A percentile compares a stretch with the other conserved stretches of the same genome.
Conservation (phyloP, 2,329 filamentous ascomycete species). For the Monilinia laxa region DNA sequence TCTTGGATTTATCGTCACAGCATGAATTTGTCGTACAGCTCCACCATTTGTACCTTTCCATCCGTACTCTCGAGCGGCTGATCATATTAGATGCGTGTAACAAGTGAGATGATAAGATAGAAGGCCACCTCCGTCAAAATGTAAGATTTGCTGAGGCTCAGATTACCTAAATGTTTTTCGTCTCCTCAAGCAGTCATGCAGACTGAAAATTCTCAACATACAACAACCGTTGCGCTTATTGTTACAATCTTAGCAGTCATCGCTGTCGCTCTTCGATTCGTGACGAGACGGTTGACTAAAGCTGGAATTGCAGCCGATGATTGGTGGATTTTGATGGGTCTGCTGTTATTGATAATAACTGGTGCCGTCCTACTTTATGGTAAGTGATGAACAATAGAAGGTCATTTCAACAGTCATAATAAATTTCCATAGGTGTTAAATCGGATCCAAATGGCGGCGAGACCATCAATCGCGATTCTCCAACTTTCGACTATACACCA, state of each 20-base stretch:
- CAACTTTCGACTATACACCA: constrained; percentile 18
- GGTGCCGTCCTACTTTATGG: constrained; percentile 21
- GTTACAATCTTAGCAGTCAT: constrained; percentile 20
- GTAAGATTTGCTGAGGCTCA: not conserved
- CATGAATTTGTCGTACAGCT: constrained; percentile 11
- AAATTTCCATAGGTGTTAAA: constrained; percentile 14
- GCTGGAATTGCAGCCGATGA: constrained; percentile 23
- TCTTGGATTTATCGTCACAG: not conserved
- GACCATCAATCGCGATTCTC: constrained; percentile 21
- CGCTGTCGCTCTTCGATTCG: constrained; percentile 24
- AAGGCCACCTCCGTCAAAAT: not conserved
- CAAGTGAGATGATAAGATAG: constrained; percentile 10
- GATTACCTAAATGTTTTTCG: not conserved
- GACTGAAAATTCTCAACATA: constrained; percentile 9
- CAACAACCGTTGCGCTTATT: constrained; percentile 15
- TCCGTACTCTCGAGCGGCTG: not conserved
- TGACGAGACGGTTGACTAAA: constrained; percentile 17
- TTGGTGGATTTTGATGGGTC: constrained; percentile 24
- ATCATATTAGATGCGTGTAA: not conserved
- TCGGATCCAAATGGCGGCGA: constrained; percentile 19
- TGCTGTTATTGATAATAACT: not conserved
- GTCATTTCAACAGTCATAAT: not conserved
- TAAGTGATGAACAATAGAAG: not conserved
- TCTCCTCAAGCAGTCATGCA: constrained; percentile 10
- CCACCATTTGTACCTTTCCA: not conserved